Conservation (phyloP, 1,139 yeast genomes). For the Zygosaccharomyces sapae region DNA sequence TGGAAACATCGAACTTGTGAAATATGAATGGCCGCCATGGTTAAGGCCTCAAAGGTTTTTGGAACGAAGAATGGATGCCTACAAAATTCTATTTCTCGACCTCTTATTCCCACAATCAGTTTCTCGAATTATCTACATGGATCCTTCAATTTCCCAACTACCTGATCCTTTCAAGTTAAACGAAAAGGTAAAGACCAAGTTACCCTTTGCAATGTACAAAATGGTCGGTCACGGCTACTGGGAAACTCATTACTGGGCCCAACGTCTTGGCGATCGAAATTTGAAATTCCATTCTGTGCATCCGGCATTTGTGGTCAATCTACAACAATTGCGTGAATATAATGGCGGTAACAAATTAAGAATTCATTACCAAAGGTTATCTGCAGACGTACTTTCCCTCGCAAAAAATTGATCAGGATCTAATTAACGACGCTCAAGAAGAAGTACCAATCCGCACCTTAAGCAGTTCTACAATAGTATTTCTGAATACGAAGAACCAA, state of each 20-base stretch:
- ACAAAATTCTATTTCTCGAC: slow-evolving; percentile 80
- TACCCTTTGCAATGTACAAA: slow-evolving; percentile 39
- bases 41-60: slow-evolving; percentile 69
- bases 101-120: slow-evolving; percentile 78
- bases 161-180: slow-evolving; percentile 51
- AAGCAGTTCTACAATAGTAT: slow-evolving; percentile 1
- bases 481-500: slow-evolving; percentile 4
- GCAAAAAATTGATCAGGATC: slow-evolving; percentile 89
- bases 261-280: slow-evolving; percentile 51
- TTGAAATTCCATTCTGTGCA: slow-evolving; percentile 70
- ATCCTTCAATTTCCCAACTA: slow-evolving; percentile 65
- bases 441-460: slow-evolving; percentile 29
- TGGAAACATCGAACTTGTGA: slow-evolving; percentile 50
- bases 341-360: slow-evolving; percentile 78
- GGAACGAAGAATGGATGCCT: slow-evolving; percentile 82
- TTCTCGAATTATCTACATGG: slow-evolving; percentile 75
- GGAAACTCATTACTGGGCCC: slow-evolving; percentile 90
- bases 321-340: slow-evolving; percentile 57
- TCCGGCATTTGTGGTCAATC: slow-evolving; percentile 78
- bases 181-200: slow-evolving; percentile 4
- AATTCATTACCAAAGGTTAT: slow-evolving; percentile 78
- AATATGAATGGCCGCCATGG: slow-evolving; percentile 93
- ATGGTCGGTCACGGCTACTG: slow-evolving; percentile 88
- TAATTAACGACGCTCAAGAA: slow-evolving; percentile 79
- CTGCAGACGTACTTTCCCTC: slow-evolving; percentile 74